Evolutionary conservation across 1,284 basidiomycete genomes (phyloP).

Genomic region (Cryptococcus neoformans): DNA sequence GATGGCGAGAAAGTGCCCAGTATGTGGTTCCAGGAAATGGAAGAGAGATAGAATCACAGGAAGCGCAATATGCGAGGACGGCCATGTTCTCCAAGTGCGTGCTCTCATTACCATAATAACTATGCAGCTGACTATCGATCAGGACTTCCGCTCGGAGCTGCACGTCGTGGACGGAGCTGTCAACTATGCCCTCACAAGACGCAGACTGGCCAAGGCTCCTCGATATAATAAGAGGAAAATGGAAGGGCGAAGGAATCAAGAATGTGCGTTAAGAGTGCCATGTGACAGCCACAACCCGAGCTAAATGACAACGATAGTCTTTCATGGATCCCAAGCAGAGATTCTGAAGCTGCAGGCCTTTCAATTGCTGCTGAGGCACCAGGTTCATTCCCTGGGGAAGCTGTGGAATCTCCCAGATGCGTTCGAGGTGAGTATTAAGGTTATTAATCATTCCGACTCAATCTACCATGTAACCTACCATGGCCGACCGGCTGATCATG

Average conservation of each 20-base stretch:
- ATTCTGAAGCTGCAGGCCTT: slow-evolving; percentile 77
- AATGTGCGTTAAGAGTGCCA: slow-evolving; percentile 24
- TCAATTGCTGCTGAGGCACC: slow-evolving; percentile 72
- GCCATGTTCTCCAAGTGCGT: slow-evolving; percentile 45
- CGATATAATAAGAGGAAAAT: slow-evolving; percentile 27
- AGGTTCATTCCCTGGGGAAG: slow-evolving; percentile 60
- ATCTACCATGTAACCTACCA: too few relatives aligned
- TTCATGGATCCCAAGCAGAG: slow-evolving; percentile 69
- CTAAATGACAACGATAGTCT: slow-evolving; percentile 55
- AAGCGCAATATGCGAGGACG: slow-evolving; percentile 46
- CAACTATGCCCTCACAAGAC: slow-evolving; percentile 31
- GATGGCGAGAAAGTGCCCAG: slow-evolving; percentile 41
- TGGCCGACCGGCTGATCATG: neutral
- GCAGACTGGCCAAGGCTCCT: slow-evolving; percentile 24
- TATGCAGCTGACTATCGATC: neutral
- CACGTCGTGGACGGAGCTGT: slow-evolving; percentile 31
- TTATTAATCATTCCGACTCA: neutral
- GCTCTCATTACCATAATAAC: neutral
- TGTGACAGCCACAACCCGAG: neutral
- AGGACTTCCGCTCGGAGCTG: slow-evolving; percentile 45
- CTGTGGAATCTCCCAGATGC: slow-evolving; percentile 71
- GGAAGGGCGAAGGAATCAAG: slow-evolving; percentile 28
- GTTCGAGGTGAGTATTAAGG: slow-evolving; percentile 62
- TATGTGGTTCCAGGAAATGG: slow-evolving; percentile 46
- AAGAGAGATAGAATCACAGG: slow-evolving; percentile 40